Evolutionary conservation across 148 eudicot species (phyloP), one percentile per base, ranked within the genome.

Genomic region (Fagopyrum tataricum): DNA sequence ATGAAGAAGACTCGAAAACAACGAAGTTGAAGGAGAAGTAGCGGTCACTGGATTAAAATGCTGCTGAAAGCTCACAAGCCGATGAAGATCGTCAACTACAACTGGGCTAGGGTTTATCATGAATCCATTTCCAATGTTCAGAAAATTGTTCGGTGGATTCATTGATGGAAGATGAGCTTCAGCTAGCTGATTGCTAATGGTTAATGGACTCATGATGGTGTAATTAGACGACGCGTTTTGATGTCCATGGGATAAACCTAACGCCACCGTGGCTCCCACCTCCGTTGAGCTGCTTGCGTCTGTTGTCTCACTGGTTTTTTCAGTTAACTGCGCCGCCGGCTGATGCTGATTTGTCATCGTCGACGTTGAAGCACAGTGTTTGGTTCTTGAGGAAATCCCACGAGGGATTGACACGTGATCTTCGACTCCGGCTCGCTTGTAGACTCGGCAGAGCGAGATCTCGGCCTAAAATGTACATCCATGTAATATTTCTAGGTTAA

Each of bases 361-460:
- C 76, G 44, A 44, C 47, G 47, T 59, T 12, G 67, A 61, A 15
- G 64, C 64, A 15, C 40, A 37, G 73, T 23, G n/a, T 15, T 49
- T 23, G 6, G 76, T 21, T 23, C 20, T 21, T 2, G 14, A 8
- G 7, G 59, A 53, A 6, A 53, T 8, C 79, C 58, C 69, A 61
- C 85, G 84, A 7, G 85, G 85, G 55, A 82, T 78, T 1, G 87
- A 83, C 55, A 82, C 84, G 51, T 85, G 85, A 53, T 88, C 89
- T 56, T 85, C 89, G 31, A 85, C 89, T 2, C 91, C 89, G 1
- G 89, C 74, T 79, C 91, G 68, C 76, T 88, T 88, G 78, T 88
- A 85, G 52, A 88, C 89, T 0, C 89, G 82, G 66, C 91, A 88
- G 0, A 88, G 83, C 6, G 91, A 85, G 4, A 88, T 85, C 71